Conservation (phyloP, 1,284 basidiomycete genomes). For the Apiotrichum porosum region DNA sequence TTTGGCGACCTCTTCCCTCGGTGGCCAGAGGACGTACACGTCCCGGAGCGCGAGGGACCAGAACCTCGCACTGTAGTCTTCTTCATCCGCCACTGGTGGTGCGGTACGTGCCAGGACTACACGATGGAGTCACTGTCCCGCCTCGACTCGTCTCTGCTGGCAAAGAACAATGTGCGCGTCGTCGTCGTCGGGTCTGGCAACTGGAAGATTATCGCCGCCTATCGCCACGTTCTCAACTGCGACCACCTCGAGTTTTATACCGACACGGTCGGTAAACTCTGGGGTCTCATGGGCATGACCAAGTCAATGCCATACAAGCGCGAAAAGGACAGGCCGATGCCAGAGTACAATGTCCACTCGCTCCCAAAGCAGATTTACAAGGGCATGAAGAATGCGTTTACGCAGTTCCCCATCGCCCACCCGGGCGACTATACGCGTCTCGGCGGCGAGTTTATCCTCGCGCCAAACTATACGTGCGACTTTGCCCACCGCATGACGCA, state of each 20-base stretch:
- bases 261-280: conserved; percentile 37
- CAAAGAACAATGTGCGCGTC: conserved; percentile 35
- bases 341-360: conserved; percentile 36
- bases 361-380: conserved; percentile 33
- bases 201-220: conserved; percentile 46
- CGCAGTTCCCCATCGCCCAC: conserved; percentile 34
- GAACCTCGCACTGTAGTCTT: conserved; percentile 35
- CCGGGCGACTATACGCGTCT: conserved; percentile 44
- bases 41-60: background rate
- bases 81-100: conserved; percentile 47
- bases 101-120: conserved; percentile 48
- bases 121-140: conserved; percentile 36
- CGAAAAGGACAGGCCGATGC: conserved; percentile 22
- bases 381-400: conserved; percentile 40
- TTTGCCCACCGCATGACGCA: conserved; percentile 49
- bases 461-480: conserved; percentile 35
- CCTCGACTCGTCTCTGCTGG: conserved; percentile 37
- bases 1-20: conserved; percentile 39
- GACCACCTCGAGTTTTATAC: conserved; percentile 42
- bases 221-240: conserved; percentile 39
- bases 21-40: background rate
- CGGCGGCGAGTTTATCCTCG: conserved; percentile 47
- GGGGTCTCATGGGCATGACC: conserved; percentile 41
- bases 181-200: conserved; percentile 42
- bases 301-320: conserved; percentile 34